A percentile compares a stretch with the other conserved stretches of the same genome.
Evolutionary conservation across 2,329 filamentous ascomycete genomes (phyloP).

Genomic region (Zelopaecilomyces penicillatus): DNA sequence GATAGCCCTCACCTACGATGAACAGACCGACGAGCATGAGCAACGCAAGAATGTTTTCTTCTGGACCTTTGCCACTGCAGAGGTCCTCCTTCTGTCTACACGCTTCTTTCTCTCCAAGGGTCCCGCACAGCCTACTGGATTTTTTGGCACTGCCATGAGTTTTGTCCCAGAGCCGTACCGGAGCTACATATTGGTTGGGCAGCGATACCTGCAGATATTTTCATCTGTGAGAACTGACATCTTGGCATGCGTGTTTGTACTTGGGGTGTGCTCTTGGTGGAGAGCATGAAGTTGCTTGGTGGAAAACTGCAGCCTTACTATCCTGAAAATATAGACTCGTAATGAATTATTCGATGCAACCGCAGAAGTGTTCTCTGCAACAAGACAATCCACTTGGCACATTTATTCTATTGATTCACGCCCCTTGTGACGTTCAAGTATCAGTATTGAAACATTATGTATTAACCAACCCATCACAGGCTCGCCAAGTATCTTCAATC

Average conservation of each 20-base stretch:
- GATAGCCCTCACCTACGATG: constrained; percentile 18
- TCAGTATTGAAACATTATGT: no score
- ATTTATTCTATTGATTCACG: no score
- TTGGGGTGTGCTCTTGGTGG: constrained; percentile 50
- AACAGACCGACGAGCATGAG: constrained; percentile 21
- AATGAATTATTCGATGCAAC: not conserved
- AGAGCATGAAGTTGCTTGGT: constrained; percentile 14
- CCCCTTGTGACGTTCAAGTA: no score
- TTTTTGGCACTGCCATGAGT: constrained; percentile 54
- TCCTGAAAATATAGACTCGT: not conserved
- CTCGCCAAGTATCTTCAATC: no score
- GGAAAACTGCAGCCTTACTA: not conserved
- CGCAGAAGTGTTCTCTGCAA: no score
- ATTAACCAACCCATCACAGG: no score
- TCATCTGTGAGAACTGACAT: constrained; percentile 64
- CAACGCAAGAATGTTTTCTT: constrained; percentile 47
- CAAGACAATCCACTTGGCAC: no score
- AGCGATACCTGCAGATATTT: constrained; percentile 64
- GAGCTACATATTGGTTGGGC: constrained; percentile 50
- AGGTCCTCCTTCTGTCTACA: constrained; percentile 62
- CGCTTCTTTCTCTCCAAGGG: constrained; percentile 63
- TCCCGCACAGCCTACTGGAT: constrained; percentile 47
- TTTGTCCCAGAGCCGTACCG: constrained; percentile 59
- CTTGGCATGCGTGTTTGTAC: constrained; percentile 67
- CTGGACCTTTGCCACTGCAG: constrained; percentile 71